Evolutionary conservation across 2,329 filamentous ascomycete genomes (phyloP).

Genomic region (Ophiostoma sp.): DNA sequence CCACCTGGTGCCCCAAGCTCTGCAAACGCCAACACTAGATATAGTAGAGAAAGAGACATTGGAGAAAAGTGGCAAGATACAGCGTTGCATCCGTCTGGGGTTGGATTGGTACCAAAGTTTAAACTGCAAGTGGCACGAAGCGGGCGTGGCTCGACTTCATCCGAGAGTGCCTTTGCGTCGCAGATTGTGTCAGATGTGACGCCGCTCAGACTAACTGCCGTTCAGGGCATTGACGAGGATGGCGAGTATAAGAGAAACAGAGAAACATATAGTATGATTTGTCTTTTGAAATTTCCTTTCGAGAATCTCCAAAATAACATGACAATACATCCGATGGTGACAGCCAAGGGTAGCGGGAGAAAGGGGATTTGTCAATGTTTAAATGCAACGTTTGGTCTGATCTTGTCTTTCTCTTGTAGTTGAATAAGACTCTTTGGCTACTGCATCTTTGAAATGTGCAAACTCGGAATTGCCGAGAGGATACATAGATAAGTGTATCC

Average conservation of each 20-base stretch:
- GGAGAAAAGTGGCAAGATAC: neutral
- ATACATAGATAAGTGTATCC: too few relatives aligned
- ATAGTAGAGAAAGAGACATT: neutral
- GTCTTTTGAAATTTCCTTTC: too few relatives aligned
- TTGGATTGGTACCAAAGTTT: neutral
- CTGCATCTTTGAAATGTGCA: neutral
- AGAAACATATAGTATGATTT: neutral
- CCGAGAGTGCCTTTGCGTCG: constrained; percentile 15
- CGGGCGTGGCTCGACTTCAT: neutral
- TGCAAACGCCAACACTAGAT: neutral
- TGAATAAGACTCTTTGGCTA: neutral
- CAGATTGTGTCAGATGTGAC: constrained; percentile 27
- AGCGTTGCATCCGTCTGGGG: constrained; percentile 1
- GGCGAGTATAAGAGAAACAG: constrained; percentile 1
- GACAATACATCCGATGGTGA: neutral
- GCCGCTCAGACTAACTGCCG: constrained; percentile 6
- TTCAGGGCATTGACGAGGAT: constrained; percentile 28
- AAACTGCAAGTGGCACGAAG: constrained; percentile 4
- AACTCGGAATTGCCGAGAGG: too few relatives aligned
- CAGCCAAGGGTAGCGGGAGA: neutral
- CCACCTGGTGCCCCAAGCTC: neutral
- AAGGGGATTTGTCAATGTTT: neutral
- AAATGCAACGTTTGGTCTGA: neutral
- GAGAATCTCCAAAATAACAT: neutral
- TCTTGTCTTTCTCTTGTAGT: neutral